Evolutionary conservation across 2,329 filamentous ascomycete species (phyloP), one percentile per base, ranked within the genome.

Genomic region (Aspergillus viridinutans): DNA sequence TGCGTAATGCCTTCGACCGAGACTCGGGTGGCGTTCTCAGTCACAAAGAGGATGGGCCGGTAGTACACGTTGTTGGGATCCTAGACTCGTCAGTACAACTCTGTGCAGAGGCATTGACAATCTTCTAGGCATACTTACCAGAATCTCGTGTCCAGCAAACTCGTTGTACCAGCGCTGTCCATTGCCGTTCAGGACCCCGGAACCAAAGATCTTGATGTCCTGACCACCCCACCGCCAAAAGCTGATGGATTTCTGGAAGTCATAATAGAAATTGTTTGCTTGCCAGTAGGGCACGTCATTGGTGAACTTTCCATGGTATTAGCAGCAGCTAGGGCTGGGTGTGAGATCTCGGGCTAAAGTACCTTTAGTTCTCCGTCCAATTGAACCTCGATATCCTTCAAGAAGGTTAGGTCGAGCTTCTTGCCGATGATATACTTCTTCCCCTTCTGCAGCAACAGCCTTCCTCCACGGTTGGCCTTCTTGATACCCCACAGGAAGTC

Each of bases 221-320:
- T 82, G 78, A 10, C 85, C 84, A 55, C 84, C 83, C 83, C 83
- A 87, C 52, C 84, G 81, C 81, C 83, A 86, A 64, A 86, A 86
- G 55, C 83, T 83, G 55, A 86, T 81, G 3, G 80, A 83, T 60
- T 79, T 79, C 56, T 81, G 79, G 66, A 81, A 81, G 9, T 71
- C 71, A 53, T 81, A 79, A 58, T 77, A 80, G 66, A 80, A 81
- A 65, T 80, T 72, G 64, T 81, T 80, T 28, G 68, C 70, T 69
- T 81, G 77, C 78, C 78, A 80, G 64, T 79, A 80, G 4, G 72
- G 65, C 45, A 79, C 76, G 49, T 78, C 74, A 53, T 80, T 72
- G 26, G 76, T 79, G 64, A 80, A 80, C 72, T 77, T 51, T 28
- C 26, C 1, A 25, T 7, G 45, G 65, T 42, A 66, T 57, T 20